Base-by-base conservation (phyloP, 306 rosid genomes). In the Vicia sativa region DNA sequence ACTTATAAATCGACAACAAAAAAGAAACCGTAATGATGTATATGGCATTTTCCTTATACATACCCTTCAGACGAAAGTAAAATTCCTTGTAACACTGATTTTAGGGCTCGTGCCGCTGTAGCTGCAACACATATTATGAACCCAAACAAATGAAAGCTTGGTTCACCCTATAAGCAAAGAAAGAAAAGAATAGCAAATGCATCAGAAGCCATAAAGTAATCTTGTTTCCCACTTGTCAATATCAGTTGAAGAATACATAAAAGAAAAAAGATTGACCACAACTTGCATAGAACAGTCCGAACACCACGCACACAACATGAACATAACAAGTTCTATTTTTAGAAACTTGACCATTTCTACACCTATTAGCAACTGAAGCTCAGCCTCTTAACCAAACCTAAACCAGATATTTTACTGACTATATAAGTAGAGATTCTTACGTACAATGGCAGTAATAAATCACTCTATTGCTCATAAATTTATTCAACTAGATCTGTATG, bases 31-130 rank as follows among this genome's bases (percentile, higher is more conserved):
- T 29, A 39, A 7, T 41, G 13, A 26, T 28, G 37, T 31, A 70
- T 29, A 37, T 9, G 50, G n/a, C 34, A 71, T 21, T 57, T 50
- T 59, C 6, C 43, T 65, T 25, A 11, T 72, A 4, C 81, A 67
- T 79, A 95, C 99, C 99, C 99, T 77, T 95, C 99, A 25, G 99
- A 95, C 19, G 99, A 95, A 49, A 95, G 97, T 74, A 95, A 80
- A 81, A 95, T 88, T 66, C 99, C 99, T 68, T 95, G 99, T 26
- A 95, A 84, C 53, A 95, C 99, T 5, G 99, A 81, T 71, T 95
- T 95, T 25, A 95, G 85, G 3, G 99, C 99, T 71, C 99, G 89
- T 39, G 99, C 99, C 74, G 95, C 99, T 1, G 99, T 95, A 5
- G 99, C 99, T 1, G 99, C 95, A 31, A 95, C 7, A 53, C 99